These are phyloP conservation scores for Xylaria sp. DNA, from an alignment of 2,329 filamentous ascomycete genomes.

Conservation along the genomic window DNA sequence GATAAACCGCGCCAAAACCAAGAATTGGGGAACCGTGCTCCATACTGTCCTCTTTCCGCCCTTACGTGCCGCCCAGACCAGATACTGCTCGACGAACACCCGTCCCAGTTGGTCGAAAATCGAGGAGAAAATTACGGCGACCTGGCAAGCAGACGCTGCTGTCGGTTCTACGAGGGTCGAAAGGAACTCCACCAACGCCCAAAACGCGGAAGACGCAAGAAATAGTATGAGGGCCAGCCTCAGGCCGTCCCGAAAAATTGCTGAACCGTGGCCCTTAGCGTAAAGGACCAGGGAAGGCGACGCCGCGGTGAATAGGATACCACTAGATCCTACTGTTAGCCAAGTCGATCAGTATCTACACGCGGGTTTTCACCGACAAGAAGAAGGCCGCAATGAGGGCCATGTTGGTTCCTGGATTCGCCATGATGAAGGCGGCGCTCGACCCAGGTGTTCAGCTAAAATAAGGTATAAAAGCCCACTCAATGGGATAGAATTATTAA, in stretches of 20 bases:
- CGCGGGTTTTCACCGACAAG: conserved; percentile 49
- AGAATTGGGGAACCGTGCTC: conserved; percentile 48
- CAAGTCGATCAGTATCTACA: conserved; percentile 6
- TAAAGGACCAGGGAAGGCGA: conserved; percentile 50
- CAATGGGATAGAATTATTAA: conserved; percentile 48
- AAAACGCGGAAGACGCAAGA: conserved; percentile 53
- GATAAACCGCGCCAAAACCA: conserved; percentile 53
- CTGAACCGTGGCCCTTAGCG: conserved; percentile 50
- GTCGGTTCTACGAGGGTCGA: conserved; percentile 50
- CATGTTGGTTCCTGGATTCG: conserved; percentile 47
- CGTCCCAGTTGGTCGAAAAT: conserved; percentile 61
- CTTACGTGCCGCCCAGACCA: conserved; percentile 54
- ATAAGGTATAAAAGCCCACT: conserved; percentile 46
- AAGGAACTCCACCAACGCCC: conserved; percentile 57
- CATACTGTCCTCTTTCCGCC: conserved; percentile 40
- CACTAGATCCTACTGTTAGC: conserved; percentile 43
- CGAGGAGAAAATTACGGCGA: conserved; percentile 54
- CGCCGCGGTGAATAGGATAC: conserved; percentile 57
- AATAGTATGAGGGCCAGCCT: conserved; percentile 66
- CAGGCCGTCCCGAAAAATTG: conserved; percentile 59
- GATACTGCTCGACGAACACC: conserved; percentile 55
- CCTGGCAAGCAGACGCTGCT: conserved; percentile 51
- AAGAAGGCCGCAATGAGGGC: conserved; percentile 56
- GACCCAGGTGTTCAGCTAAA: conserved; percentile 28
- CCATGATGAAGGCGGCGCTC: conserved; percentile 45